Base-by-base conservation (phyloP, 768 basidiomycete genomes). In the Leucosporidium yakuticum region DNA sequence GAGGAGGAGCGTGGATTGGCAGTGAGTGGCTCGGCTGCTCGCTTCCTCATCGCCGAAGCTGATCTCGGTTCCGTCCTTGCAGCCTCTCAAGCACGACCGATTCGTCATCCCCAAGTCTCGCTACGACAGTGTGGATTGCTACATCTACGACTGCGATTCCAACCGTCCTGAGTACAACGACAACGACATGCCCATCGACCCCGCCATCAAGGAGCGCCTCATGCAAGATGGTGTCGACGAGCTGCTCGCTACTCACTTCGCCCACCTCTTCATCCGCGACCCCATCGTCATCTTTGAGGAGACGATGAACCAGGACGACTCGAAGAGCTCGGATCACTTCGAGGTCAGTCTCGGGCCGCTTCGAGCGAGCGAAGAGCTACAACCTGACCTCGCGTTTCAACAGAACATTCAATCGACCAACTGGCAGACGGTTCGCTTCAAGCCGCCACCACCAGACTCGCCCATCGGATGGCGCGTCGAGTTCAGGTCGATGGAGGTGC, bases 351-450 rank as follows among this genome's bases (percentile, higher is more conserved):
- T 3, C 2, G 6, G 2, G 25, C 21, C 17, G 17, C 6, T 25
- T 25, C 29, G 12, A n/a, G 23, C 49, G 0, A 21, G 6, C 20
- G 39, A 23, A 25, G 20, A 17, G 21, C 51, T 4, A 17, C 31
- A 7, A 14, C 7, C 44, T 63, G 39, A 20, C 44, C 17, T 11
- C 5, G 21, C 11, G 51, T 47, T 48, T 62, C 60, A 53, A 23
- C 12, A 95, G 89, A 98, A 97, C 76, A 88, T 99, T 31, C 96
- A 99, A 84, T 98, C 96, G 3, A 99, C 96, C 6, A 99, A 99
- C 76, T 99, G 96, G 96, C 96, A 99, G 80, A 97, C 96, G 0
- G 82, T 99, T 39, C 86, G 96, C 58, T 99, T 99, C 84, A 99
- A 99, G 78, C 96, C 96, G 4, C 96, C 96, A 19, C 95, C 96